Percentiles rank a stretch among this genome's conserved stretches.
phyloP scores from a whole-genome alignment of 208 protist species.

The Polymyxa betae region DNA sequence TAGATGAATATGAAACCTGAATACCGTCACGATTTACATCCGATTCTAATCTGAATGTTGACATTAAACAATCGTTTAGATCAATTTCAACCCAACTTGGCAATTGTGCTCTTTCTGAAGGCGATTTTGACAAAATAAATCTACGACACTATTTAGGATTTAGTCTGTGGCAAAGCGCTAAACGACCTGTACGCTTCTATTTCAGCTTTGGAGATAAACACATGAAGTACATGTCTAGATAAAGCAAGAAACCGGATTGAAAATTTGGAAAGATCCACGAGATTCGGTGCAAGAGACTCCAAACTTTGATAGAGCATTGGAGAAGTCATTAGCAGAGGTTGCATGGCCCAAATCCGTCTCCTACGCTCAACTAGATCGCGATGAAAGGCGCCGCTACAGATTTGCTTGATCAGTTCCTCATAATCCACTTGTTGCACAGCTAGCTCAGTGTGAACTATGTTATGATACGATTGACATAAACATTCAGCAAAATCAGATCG shows the following conservation, averaged over 20 bases:
- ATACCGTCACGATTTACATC: conserved; percentile 30
- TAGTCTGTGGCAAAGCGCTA: neutral
- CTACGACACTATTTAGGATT: neutral
- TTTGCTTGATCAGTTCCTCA: neutral
- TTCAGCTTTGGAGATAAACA: neutral
- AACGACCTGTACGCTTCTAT: neutral
- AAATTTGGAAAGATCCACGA: conserved; percentile 23
- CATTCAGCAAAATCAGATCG: conserved; percentile 2
- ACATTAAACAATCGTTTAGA: neutral
- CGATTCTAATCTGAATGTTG: conserved; percentile 6
- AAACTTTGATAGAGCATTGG: neutral
- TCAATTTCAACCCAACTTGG: neutral
- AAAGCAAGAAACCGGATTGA: neutral
- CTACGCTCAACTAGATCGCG: neutral
- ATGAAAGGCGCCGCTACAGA: neutral
- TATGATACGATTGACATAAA: neutral
- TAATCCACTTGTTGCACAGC: neutral
- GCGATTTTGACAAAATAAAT: neutral
- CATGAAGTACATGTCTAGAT: neutral
- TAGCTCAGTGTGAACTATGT: neutral
- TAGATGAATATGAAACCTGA: neutral
- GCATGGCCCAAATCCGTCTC: neutral
- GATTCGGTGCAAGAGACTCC: neutral
- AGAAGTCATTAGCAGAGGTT: neutral
- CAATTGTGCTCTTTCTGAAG: neutral